These are phyloP conservation scores for Podospora comata DNA, from an alignment of 495 filamentous ascomycete genomes.

Conservation along the genomic window DNA sequence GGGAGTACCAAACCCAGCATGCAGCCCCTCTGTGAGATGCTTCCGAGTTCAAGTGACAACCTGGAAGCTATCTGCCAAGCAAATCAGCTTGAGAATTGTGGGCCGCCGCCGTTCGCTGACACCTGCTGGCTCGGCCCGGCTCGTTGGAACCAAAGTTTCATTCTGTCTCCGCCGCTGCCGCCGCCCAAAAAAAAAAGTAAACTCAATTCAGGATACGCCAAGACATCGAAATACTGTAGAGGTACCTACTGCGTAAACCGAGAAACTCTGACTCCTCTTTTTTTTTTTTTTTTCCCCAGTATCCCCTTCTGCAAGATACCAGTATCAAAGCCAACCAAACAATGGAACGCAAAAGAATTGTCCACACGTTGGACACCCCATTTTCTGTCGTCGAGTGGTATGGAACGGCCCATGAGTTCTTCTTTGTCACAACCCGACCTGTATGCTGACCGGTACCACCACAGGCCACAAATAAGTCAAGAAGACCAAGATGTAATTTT, in stretches of 20 bases:
- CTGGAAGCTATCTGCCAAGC: background rate
- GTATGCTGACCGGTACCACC: background rate
- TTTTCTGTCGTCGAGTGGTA: conserved; percentile 32
- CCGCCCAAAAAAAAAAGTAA: background rate
- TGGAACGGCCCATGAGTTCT: background rate
- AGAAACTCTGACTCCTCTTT: too few relatives aligned
- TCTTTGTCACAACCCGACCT: background rate
- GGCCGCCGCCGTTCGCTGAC: background rate
- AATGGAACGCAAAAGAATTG: conserved; percentile 33
- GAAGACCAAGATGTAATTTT: conserved; percentile 53
- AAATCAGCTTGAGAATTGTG: background rate
- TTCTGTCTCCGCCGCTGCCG: background rate
- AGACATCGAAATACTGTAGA: background rate
- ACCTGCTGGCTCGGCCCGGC: background rate
- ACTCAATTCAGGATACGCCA: background rate
- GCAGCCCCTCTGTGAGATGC: background rate
- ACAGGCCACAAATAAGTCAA: conserved; percentile 48
- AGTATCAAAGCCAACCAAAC: background rate
- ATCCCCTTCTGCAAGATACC: background rate
- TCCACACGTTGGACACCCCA: conserved; percentile 35
- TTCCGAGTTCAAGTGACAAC: background rate
- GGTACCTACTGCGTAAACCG: too few relatives aligned
- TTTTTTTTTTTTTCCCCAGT: too few relatives aligned
- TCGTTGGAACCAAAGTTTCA: background rate
- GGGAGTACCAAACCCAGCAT: background rate